These are phyloP conservation scores for Globisporangium uncinulatum DNA, from an alignment of 352 stramenopile species.

Conservation along the genomic window DNA sequence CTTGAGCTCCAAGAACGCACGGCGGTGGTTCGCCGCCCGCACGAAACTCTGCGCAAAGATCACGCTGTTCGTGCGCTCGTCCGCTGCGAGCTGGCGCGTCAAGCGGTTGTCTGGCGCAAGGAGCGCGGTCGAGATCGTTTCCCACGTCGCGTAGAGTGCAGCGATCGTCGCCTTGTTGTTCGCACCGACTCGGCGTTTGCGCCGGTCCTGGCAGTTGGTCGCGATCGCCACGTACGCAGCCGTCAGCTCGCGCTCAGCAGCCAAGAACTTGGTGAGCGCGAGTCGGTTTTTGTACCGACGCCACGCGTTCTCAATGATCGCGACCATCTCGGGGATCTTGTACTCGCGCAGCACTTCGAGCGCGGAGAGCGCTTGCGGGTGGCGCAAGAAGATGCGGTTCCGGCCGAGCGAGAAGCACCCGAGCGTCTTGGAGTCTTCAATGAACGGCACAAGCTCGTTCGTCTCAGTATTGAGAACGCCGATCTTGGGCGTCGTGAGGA, in stretches of 20 bases:
- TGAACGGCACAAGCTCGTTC: constrained; percentile 50
- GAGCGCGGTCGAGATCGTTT: constrained; percentile 43
- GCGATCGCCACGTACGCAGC: constrained; percentile 42
- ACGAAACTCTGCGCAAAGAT: constrained; percentile 77
- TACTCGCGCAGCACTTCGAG: constrained; percentile 77
- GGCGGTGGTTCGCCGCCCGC: constrained; percentile 39
- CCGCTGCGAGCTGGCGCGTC: constrained; percentile 35
- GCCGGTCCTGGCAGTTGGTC: constrained; percentile 63
- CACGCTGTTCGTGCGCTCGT: constrained; percentile 61
- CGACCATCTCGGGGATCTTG: constrained; percentile 71
- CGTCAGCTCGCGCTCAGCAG: constrained; percentile 47
- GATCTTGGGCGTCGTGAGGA: constrained; percentile 59
- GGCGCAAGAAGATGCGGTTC: constrained; percentile 89
- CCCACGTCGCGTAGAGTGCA: constrained; percentile 59
- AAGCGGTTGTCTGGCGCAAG: constrained; percentile 43
- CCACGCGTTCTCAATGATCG: constrained; percentile 84
- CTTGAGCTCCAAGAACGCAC: constrained; percentile 51
- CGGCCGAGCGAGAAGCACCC: constrained; percentile 79
- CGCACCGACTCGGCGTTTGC: constrained; percentile 49
- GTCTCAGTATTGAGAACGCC: constrained; percentile 49
- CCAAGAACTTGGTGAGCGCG: constrained; percentile 49
- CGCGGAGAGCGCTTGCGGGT: constrained; percentile 83
- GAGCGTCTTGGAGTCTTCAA: constrained; percentile 68
- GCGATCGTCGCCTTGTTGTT: constrained; percentile 49
- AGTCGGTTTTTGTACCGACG: constrained; percentile 77